Conservation (phyloP, 2,329 filamentous ascomycete species). For the Penicillium oxalicum region DNA sequence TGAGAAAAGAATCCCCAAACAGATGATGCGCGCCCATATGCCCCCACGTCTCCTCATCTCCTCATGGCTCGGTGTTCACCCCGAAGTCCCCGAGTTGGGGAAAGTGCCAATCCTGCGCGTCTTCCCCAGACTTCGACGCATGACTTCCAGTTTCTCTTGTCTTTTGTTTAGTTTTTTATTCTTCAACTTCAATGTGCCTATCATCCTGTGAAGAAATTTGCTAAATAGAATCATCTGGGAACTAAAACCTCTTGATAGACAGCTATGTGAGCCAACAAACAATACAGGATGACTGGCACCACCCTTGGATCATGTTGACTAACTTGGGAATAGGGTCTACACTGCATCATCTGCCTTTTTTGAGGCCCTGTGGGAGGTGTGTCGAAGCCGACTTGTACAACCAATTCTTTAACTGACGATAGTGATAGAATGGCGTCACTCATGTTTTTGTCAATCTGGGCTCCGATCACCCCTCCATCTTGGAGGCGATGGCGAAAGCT, state of each 20-base stretch:
- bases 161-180: neutral
- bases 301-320: neutral
- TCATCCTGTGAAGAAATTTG: too few species aligned
- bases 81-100: conserved; percentile 5
- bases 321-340: conserved; percentile 38
- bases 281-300: too few species aligned
- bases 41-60: conserved; percentile 14
- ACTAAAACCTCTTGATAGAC: neutral
- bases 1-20: too few species aligned
- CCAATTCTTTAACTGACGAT: neutral
- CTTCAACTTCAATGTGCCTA: too few species aligned
- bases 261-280: conserved; percentile 1
- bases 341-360: conserved; percentile 78
- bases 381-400: conserved; percentile 27
- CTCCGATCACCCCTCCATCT: conserved; percentile 64
- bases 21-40: neutral
- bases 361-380: conserved; percentile 69
- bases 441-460: conserved; percentile 51
- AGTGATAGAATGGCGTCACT: conserved; percentile 42
- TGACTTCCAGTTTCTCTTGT: neutral
- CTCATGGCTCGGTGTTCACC: conserved; percentile 11
- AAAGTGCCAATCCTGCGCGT: conserved; percentile 1
- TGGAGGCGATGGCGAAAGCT: conserved; percentile 74
- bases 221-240: too few species aligned
- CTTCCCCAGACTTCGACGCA: neutral